These are phyloP conservation scores for Pseudocercospora cruenta DNA, from an alignment of 2,329 filamentous ascomycete species.

Conservation along the genomic window DNA sequence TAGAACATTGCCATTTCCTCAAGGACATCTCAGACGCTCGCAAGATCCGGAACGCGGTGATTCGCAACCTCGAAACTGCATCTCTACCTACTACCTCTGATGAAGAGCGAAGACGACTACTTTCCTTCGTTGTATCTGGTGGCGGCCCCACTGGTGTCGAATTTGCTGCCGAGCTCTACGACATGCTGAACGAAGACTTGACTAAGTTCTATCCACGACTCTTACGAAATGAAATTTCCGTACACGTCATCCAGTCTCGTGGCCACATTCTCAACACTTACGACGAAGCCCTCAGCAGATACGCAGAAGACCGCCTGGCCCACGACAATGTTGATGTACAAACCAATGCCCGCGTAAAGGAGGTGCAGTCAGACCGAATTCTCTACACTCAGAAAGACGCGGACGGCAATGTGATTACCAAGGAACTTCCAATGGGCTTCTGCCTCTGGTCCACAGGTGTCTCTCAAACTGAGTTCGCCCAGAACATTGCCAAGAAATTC, in stretches of 20 bases:
- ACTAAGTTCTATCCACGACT: slow-evolving; percentile 81
- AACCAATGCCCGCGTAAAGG: slow-evolving; percentile 90
- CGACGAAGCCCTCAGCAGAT: slow-evolving; percentile 89
- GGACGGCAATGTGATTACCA: slow-evolving; percentile 74
- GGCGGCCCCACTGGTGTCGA: slow-evolving; percentile 96
- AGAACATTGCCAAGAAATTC: slow-evolving; percentile 76
- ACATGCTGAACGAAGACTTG: slow-evolving; percentile 94
- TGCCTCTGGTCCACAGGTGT: slow-evolving; percentile 98
- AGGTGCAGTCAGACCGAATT: slow-evolving; percentile 81
- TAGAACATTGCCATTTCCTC: slow-evolving; percentile 91
- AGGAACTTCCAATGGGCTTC: slow-evolving; percentile 94
- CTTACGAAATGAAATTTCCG: slow-evolving; percentile 94
- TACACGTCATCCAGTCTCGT: slow-evolving; percentile 93
- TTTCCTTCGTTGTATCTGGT: slow-evolving; percentile 95
- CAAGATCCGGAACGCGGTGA: slow-evolving; percentile 82
- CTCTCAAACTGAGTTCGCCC: slow-evolving; percentile 77
- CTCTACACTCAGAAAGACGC: slow-evolving; percentile 82
- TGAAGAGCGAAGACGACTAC: slow-evolving; percentile 79
- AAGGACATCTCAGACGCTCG: slow-evolving; percentile 95
- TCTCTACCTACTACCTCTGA: slow-evolving; percentile 92
- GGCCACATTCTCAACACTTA: slow-evolving; percentile 98
- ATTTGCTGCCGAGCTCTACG: slow-evolving; percentile 94
- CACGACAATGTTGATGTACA: slow-evolving; percentile 90
- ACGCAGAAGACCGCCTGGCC: slow-evolving; percentile 86
- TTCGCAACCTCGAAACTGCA: slow-evolving; percentile 86